phyloP scores from a whole-genome alignment of 2,329 filamentous ascomycete species.

The Erysiphe neolycopersici region DNA sequence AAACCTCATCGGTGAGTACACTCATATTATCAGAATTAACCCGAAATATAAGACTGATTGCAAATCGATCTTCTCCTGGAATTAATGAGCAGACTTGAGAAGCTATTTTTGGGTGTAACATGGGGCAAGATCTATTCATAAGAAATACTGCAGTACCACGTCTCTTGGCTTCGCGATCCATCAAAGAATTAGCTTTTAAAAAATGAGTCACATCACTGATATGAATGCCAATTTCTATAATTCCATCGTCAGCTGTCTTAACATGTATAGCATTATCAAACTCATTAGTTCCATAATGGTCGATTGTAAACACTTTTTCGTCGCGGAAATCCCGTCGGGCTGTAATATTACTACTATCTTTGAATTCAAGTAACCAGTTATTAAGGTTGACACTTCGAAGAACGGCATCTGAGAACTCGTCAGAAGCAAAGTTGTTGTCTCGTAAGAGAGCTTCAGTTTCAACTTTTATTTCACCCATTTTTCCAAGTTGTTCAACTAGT shows the following conservation, averaged over 20 bases:
- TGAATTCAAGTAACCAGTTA: conserved; percentile 67
- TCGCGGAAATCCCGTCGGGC: conserved; percentile 71
- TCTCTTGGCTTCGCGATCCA: conserved; percentile 94
- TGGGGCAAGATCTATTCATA: conserved; percentile 54
- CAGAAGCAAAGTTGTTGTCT: conserved; percentile 95
- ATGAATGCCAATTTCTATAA: conserved; percentile 84
- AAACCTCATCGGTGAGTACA: conserved; percentile 63
- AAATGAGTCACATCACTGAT: conserved; percentile 91
- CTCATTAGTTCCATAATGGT: conserved; percentile 66
- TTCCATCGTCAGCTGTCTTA: conserved; percentile 57
- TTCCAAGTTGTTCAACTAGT: conserved; percentile 83
- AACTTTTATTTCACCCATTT: conserved; percentile 91
- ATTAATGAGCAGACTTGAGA: conserved; percentile 49
- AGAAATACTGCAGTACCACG: conserved; percentile 88
- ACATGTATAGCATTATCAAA: conserved; percentile 84
- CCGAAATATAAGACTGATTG: conserved; percentile 79
- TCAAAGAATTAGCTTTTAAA: conserved; percentile 81
- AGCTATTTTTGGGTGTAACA: conserved; percentile 68
- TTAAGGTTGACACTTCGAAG: conserved; percentile 77
- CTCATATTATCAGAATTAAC: conserved; percentile 58
- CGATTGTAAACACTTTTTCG: conserved; percentile 76
- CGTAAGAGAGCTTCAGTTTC: conserved; percentile 91
- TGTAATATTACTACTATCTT: conserved; percentile 47
- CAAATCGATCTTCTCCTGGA: conserved; percentile 69
- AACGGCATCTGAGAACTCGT: conserved; percentile 94